Evolutionary conservation across 768 basidiomycete species (phyloP).

Genomic region (Lactifluus echinatus): DNA sequence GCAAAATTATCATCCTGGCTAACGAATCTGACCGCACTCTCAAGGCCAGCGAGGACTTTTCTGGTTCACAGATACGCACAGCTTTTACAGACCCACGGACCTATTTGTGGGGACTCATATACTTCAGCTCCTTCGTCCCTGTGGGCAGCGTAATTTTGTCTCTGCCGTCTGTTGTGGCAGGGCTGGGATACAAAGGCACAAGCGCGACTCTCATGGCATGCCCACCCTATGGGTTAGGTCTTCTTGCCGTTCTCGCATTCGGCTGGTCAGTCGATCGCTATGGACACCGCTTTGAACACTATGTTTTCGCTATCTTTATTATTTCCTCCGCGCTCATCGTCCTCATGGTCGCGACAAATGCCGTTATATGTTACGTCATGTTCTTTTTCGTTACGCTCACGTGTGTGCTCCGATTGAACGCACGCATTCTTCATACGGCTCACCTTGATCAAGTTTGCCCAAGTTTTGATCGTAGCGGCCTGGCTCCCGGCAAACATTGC

Average conservation of each 20-base stretch:
- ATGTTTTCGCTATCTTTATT: neutral
- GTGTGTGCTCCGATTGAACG: neutral
- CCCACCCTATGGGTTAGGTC: slow-evolving; percentile 15
- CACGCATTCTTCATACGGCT: neutral
- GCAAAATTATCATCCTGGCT: slow-evolving; percentile 7
- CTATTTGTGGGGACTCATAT: neutral
- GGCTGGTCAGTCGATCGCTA: slow-evolving; percentile 22
- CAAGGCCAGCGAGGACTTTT: neutral
- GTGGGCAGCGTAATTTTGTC: slow-evolving; percentile 5
- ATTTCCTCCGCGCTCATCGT: neutral
- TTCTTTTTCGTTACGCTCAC: neutral
- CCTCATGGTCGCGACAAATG: neutral
- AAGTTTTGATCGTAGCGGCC: neutral
- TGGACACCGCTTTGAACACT: slow-evolving; percentile 24
- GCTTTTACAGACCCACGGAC: neutral
- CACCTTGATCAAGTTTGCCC: neutral
- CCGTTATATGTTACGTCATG: neutral
- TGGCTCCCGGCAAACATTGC: neutral
- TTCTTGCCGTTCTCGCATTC: slow-evolving; percentile 7
- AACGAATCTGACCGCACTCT: slow-evolving; percentile 22
- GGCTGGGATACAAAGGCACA: slow-evolving; percentile 14
- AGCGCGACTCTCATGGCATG: slow-evolving; percentile 19
- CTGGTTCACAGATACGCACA: neutral
- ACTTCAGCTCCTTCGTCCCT: neutral
- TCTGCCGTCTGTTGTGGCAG: neutral